Percentiles rank a stretch among this genome's conserved stretches.
Conservation (phyloP, 371 early-diverging fungal genomes). For the Mucor velutinosus region DNA sequence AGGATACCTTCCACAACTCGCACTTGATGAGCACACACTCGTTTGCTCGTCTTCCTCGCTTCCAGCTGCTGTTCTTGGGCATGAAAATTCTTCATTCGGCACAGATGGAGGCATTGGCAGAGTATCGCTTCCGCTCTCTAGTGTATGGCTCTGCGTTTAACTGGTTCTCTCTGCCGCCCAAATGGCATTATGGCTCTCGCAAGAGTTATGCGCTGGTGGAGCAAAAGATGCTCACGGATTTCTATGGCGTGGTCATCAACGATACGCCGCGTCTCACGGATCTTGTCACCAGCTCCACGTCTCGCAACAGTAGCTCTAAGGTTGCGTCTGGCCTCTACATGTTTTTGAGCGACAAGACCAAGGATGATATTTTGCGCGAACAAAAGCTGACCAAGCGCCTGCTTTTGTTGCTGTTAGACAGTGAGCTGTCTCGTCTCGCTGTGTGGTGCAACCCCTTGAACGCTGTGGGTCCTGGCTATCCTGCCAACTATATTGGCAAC, state of each 20-base stretch:
- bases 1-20: constrained; percentile 70
- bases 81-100: constrained; percentile 74
- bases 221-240: constrained; percentile 68
- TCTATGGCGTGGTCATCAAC: constrained; percentile 66
- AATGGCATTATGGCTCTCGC: constrained; percentile 74
- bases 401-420: constrained; percentile 82
- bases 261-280: constrained; percentile 63
- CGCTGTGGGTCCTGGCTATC: constrained; percentile 43
- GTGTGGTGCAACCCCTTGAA: constrained; percentile 83
- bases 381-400: constrained; percentile 44
- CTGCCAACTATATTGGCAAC: constrained; percentile 43
- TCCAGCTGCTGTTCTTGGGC: constrained; percentile 76
- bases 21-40: constrained; percentile 71
- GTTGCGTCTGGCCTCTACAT: constrained; percentile 43
- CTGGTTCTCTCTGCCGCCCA: constrained; percentile 77
- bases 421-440: constrained; percentile 79
- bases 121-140: constrained; percentile 62
- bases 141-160: constrained; percentile 69
- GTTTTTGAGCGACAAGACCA: constrained; percentile 47
- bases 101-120: constrained; percentile 69
- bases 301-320: constrained; percentile 40
- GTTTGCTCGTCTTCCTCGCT: constrained; percentile 78
- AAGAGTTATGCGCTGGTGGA: constrained; percentile 68
- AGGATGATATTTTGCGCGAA: constrained; percentile 28
- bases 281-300: constrained; percentile 47